These are phyloP conservation scores for Colletotrichum navitas DNA, from an alignment of 2,329 filamentous ascomycete genomes.

Conservation along the genomic window DNA sequence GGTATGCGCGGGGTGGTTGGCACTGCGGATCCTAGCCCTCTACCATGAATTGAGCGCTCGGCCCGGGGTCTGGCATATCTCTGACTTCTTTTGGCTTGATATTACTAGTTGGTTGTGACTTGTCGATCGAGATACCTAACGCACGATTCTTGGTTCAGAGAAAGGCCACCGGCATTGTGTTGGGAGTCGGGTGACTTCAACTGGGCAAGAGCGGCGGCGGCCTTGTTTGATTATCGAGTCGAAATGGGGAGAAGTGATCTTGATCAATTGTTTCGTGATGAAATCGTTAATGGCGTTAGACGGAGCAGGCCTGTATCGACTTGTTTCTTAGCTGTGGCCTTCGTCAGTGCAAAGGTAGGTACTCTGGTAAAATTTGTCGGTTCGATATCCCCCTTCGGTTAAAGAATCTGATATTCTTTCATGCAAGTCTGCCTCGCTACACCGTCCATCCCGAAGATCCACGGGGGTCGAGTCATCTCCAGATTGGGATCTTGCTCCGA, in stretches of 20 bases:
- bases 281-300: no score
- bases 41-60: background rate
- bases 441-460: background rate
- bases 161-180: background rate
- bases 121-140: background rate
- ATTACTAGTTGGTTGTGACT: background rate
- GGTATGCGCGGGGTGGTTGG: slow-evolving; percentile 15
- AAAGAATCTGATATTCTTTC: background rate
- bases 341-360: background rate
- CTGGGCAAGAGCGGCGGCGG: no score
- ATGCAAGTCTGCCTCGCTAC: background rate
- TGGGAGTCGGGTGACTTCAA: background rate
- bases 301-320: background rate
- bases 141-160: background rate
- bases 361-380: no score
- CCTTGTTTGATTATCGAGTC: no score
- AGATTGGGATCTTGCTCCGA: background rate
- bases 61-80: background rate
- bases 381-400: background rate
- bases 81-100: background rate
- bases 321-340: background rate
- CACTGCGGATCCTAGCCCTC: slow-evolving; percentile 21
- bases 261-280: no score
- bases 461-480: background rate
- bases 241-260: no score